Conservation (phyloP, 2,329 filamentous ascomycete genomes). For the Rhytidhysteron rufulum region DNA sequence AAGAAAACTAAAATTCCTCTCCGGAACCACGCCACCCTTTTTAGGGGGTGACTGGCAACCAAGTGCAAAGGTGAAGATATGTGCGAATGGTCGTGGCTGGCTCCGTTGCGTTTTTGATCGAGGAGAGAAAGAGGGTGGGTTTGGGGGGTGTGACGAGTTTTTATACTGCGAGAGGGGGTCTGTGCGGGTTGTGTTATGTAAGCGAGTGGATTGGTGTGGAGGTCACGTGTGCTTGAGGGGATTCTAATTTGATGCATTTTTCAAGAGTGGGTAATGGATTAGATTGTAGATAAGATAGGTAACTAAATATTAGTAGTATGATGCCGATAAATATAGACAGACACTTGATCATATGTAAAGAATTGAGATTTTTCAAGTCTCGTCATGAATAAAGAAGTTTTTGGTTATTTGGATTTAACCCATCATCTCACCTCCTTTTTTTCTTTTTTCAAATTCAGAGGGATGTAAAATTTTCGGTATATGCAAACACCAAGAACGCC, state of each 20-base stretch:
- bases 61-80: conserved; percentile 47
- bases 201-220: neutral
- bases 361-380: no score
- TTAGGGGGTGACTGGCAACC: conserved; percentile 61
- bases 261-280: no score
- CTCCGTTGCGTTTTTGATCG: conserved; percentile 60
- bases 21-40: conserved; percentile 57
- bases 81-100: conserved; percentile 66
- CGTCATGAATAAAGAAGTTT: neutral
- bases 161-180: no score
- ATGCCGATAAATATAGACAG: neutral
- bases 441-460: no score
- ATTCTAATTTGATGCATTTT: no score
- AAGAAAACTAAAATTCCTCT: no score
- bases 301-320: neutral
- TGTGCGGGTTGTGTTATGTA: no score
- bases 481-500: neutral
- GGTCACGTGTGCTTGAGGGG: neutral
- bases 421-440: neutral
- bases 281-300: neutral
- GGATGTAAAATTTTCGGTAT: neutral
- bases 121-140: conserved; percentile 41
- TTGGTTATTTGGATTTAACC: neutral
- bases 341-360: neutral
- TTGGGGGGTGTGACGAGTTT: no score